These are phyloP conservation scores for Erythrobasidium hasegawianum DNA, from an alignment of 1,284 basidiomycete genomes.

Conservation along the genomic window DNA sequence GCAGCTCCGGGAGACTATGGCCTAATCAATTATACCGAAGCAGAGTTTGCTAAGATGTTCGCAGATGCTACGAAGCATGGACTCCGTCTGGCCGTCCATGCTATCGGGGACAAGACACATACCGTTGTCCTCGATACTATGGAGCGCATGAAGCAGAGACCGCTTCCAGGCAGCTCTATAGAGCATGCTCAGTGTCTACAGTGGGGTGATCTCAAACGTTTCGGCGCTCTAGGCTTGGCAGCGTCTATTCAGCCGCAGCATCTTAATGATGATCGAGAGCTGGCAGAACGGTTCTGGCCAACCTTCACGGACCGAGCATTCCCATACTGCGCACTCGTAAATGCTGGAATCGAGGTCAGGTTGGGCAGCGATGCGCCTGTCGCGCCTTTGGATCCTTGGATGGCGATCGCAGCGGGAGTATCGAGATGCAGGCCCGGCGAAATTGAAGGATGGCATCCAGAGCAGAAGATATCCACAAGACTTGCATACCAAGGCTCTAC, in stretches of 20 bases:
- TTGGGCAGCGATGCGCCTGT: slow-evolving; percentile 48
- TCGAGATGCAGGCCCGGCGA: slow-evolving; percentile 38
- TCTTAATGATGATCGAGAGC: slow-evolving; percentile 47
- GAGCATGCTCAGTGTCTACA: slow-evolving; percentile 48
- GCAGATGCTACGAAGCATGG: slow-evolving; percentile 40
- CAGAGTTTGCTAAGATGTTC: slow-evolving; percentile 41
- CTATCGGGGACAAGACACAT: slow-evolving; percentile 49
- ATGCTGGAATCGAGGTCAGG: slow-evolving; percentile 44
- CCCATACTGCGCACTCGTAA: slow-evolving; percentile 44
- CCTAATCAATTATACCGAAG: slow-evolving; percentile 37
- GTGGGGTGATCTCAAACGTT: slow-evolving; percentile 43
- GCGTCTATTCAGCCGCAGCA: slow-evolving; percentile 49
- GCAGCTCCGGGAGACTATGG: slow-evolving; percentile 41
- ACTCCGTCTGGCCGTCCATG: slow-evolving; percentile 47
- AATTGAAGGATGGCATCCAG: slow-evolving; percentile 39
- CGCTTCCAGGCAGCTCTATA: slow-evolving; percentile 45
- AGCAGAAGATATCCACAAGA: slow-evolving; percentile 37
- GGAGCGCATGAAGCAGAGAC: slow-evolving; percentile 33
- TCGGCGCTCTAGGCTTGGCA: slow-evolving; percentile 43
- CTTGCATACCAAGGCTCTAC: slow-evolving; percentile 39
- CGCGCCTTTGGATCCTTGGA: slow-evolving; percentile 47
- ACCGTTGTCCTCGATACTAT: slow-evolving; percentile 42
- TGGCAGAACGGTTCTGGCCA: slow-evolving; percentile 46
- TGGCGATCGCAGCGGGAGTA: slow-evolving; percentile 46
- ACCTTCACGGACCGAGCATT: slow-evolving; percentile 46